A percentile compares a stretch with the other conserved stretches of the same genome.
Evolutionary conservation across 495 filamentous ascomycete species (phyloP).

Genomic region (Trichoderma virens): DNA sequence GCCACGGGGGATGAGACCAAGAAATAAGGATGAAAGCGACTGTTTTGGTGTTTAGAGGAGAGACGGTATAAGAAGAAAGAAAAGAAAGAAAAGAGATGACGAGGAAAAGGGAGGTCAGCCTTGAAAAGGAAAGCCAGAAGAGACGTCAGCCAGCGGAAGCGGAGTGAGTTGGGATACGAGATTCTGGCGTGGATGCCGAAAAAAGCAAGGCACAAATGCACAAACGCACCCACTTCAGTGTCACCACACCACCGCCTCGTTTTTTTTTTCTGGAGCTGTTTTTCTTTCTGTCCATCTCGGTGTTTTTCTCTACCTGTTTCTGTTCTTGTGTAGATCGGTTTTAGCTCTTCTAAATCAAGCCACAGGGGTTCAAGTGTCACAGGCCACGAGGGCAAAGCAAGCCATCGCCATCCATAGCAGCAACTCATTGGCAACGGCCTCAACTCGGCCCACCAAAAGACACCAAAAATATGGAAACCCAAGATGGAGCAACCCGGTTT

Average conservation of each 20-base stretch:
- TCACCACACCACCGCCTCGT: no score
- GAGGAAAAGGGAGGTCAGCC: neutral
- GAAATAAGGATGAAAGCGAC: neutral
- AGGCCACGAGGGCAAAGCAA: neutral
- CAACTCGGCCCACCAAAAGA: no score
- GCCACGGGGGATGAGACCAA: neutral
- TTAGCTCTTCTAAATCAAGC: neutral
- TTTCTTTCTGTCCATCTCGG: neutral
- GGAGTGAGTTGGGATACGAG: neutral
- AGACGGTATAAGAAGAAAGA: neutral
- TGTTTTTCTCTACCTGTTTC: no score
- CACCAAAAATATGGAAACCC: no score
- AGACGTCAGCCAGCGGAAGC: neutral
- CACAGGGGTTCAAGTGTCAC: neutral
- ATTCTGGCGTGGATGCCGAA: neutral
- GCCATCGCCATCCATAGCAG: neutral
- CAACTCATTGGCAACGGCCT: no score
- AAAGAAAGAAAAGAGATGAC: neutral
- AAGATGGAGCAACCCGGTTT: neutral
- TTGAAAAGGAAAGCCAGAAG: neutral
- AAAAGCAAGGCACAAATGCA: neutral
- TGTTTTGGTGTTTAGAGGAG: neutral
- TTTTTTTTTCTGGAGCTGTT: no score
- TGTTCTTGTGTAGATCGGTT: no score
- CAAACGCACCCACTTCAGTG: no score